Evolutionary conservation across 2,329 filamentous ascomycete genomes (phyloP).

Genomic region (Endocalyx cinctus): DNA sequence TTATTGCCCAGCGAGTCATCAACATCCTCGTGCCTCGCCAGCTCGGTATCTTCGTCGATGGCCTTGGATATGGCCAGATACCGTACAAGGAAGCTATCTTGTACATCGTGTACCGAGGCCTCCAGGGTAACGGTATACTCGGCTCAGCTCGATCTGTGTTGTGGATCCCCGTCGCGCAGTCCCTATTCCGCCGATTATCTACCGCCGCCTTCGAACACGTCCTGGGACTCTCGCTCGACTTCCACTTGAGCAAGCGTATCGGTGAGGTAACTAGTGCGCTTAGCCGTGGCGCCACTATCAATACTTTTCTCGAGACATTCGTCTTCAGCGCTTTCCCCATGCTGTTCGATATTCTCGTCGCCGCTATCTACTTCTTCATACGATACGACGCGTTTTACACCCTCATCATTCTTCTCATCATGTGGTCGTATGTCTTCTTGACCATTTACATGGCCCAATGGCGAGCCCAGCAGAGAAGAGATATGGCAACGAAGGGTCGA

Average conservation of each 20-base stretch:
- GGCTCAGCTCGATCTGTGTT: slow-evolving; percentile 38
- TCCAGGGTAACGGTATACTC: slow-evolving; percentile 41
- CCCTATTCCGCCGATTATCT: slow-evolving; percentile 37
- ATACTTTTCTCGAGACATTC: slow-evolving; percentile 44
- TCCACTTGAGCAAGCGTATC: slow-evolving; percentile 46
- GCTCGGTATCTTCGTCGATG: slow-evolving; percentile 36
- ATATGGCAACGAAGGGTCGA: slow-evolving; percentile 38
- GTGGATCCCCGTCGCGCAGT: slow-evolving; percentile 45
- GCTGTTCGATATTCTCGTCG: slow-evolving; percentile 45
- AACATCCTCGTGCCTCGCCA: slow-evolving; percentile 40
- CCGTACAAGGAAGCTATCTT: slow-evolving; percentile 38
- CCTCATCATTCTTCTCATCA: slow-evolving; percentile 43
- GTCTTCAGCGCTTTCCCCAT: slow-evolving; percentile 47
- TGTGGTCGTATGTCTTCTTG: slow-evolving; percentile 45
- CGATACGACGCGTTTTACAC: slow-evolving; percentile 44
- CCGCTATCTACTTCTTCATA: slow-evolving; percentile 40
- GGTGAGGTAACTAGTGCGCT: slow-evolving; percentile 48
- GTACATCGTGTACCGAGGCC: slow-evolving; percentile 38
- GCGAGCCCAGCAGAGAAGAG: slow-evolving; percentile 36
- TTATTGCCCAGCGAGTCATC: slow-evolving; percentile 37
- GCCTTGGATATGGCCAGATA: slow-evolving; percentile 35
- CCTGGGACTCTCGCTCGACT: slow-evolving; percentile 41
- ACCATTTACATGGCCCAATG: slow-evolving; percentile 48
- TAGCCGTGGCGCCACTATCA: slow-evolving; percentile 42
- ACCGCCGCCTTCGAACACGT: slow-evolving; percentile 44